A percentile compares a stretch with the other conserved stretches of the same genome.
phyloP scores from a whole-genome alignment of 2,329 filamentous ascomycete genomes.

The Dendryphion nanum region DNA sequence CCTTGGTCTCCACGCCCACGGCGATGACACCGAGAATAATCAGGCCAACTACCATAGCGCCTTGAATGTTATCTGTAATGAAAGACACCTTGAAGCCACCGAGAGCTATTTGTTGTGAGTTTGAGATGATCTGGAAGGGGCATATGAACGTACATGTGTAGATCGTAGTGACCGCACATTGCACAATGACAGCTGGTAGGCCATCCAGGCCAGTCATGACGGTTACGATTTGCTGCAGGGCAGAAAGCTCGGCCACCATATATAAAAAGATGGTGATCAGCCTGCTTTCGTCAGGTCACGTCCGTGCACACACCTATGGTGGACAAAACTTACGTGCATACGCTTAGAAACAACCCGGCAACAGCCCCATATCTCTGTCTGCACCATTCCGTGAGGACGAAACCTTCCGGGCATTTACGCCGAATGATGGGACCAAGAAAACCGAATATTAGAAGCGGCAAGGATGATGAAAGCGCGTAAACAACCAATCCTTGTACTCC shows the following conservation, averaged over 20 bases:
- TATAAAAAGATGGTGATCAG: slow-evolving; percentile 81
- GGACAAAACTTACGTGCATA: slow-evolving; percentile 65
- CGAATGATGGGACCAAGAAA: slow-evolving; percentile 74
- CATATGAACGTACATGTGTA: slow-evolving; percentile 66
- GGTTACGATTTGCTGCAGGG: slow-evolving; percentile 74
- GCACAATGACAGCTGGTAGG: slow-evolving; percentile 72
- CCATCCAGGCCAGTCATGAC: slow-evolving; percentile 72
- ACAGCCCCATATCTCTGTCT: slow-evolving; percentile 71
- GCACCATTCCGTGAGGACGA: slow-evolving; percentile 83
- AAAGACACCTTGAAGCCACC: slow-evolving; percentile 84
- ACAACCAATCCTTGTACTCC: slow-evolving; percentile 76
- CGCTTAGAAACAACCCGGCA: slow-evolving; percentile 71
- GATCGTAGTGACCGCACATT: slow-evolving; percentile 75
- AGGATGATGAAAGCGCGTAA: slow-evolving; percentile 70
- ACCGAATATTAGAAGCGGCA: slow-evolving; percentile 74
- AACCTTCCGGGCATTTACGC: slow-evolving; percentile 76
- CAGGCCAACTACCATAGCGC: slow-evolving; percentile 71
- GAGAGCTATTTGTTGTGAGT: slow-evolving; percentile 54
- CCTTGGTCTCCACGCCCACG: slow-evolving; percentile 72
- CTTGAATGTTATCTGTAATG: slow-evolving; percentile 79
- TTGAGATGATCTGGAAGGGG: not conserved
- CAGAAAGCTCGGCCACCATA: slow-evolving; percentile 82
- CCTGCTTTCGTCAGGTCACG: slow-evolving; percentile 23
- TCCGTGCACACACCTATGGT: too few relatives aligned
- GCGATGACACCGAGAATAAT: slow-evolving; percentile 75